Evolutionary conservation across 352 stramenopile species (phyloP).

Genomic region (Phytopythium cucurbitacearum): DNA sequence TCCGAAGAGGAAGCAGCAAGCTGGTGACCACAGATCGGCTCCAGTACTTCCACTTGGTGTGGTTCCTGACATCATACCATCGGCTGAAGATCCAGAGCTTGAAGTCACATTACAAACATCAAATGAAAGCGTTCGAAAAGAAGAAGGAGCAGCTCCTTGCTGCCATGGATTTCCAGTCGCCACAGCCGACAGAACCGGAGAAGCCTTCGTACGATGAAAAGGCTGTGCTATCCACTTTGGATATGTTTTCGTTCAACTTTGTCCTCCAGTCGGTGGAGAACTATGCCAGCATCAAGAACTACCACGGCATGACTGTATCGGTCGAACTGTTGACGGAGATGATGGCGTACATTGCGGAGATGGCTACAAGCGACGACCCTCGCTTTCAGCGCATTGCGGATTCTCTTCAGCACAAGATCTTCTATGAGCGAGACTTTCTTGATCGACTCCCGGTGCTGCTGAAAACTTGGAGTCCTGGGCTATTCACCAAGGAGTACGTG

Average conservation of each 20-base stretch:
- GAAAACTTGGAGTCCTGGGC: constrained; percentile 68
- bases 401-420: constrained; percentile 85
- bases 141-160: constrained; percentile 43
- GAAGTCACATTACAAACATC: constrained; percentile 62
- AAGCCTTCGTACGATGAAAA: constrained; percentile 73
- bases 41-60: constrained; percentile 86
- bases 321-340: constrained; percentile 80
- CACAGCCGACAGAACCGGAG: constrained; percentile 23
- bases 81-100: constrained; percentile 68
- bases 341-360: constrained; percentile 81
- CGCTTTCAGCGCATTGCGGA: constrained; percentile 81
- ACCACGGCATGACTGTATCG: constrained; percentile 76
- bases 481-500: constrained; percentile 64
- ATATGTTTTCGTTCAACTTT: constrained; percentile 92
- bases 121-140: constrained; percentile 50
- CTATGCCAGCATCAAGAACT: constrained; percentile 75
- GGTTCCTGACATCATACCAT: constrained; percentile 83
- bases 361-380: constrained; percentile 63
- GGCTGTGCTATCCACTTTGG: constrained; percentile 74
- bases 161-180: constrained; percentile 48
- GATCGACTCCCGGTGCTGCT: constrained; percentile 78
- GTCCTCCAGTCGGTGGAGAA: constrained; percentile 87
- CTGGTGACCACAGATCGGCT: constrained; percentile 81
- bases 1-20: constrained; percentile 78
- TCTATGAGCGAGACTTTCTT: constrained; percentile 86